Base-by-base conservation (phyloP, 352 stramenopile genomes). In the Albugo laibachii region DNA sequence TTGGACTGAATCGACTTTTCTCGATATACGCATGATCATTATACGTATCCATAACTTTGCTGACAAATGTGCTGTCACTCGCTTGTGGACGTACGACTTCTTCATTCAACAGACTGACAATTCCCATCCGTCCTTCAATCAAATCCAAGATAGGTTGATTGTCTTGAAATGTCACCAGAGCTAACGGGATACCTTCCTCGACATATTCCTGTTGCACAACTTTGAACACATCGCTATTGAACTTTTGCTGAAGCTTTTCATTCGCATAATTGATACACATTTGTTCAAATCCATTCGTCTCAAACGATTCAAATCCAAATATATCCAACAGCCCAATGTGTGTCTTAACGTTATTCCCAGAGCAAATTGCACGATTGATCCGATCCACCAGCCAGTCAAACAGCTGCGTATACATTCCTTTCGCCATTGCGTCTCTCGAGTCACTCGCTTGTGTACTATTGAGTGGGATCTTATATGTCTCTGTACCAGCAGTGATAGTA, bases 301-400 rank as follows among this genome's bases (percentile, higher is more conserved):
- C 62, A 48, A 97, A 96, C 43, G 65, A 82, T 62, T 97, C 92
- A 53, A 97, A 97, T 12, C 92, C 89, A 58, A 96, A 97, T 52
- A 97, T 96, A 63, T 97, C 92, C 15, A 97, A 62, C 48, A 97
- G 59, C 49, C 84, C 81, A 56, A 97, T 96, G 61, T 84, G 70
- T 14, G 62, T 69, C 58, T 77, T 61, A 40, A 81, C 68, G 43
- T 80, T 80, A 48, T 61, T 62, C n/a, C 66, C 82, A 5, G 70
- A 78, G 61, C 71, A 82, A 48, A 86, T 84, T 14, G 73, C 66
- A 52, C 69, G 69, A 66, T 85, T 85, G 46, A 84, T 73, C 34
- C 69, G 64, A 56, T 87, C 67, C 47, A 98, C 89, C 24, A 99
- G 68, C 92, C 91, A 98, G 50, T 96, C 65, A 57, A 99, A 98